Evolutionary conservation across 2,329 filamentous ascomycete genomes (phyloP).

Genomic region (Epichloe amarillans): DNA sequence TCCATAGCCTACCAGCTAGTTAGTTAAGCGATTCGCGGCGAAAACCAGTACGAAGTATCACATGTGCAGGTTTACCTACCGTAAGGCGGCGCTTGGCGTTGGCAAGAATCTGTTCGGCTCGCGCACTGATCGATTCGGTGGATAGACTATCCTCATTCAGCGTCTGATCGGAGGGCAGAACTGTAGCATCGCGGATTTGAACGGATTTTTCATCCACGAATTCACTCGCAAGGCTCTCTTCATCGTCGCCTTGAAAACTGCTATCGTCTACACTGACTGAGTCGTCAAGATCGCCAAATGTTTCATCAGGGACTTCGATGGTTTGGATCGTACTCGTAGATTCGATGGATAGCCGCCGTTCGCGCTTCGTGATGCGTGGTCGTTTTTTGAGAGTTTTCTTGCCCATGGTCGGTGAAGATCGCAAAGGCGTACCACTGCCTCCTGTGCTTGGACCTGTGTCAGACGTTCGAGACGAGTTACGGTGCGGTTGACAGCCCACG

Average conservation of each 20-base stretch:
- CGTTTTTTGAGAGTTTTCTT: constrained; percentile 30
- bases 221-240: constrained; percentile 49
- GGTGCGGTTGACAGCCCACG: constrained; percentile 27
- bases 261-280: constrained; percentile 48
- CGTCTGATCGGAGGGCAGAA: constrained; percentile 8
- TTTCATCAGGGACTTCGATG: constrained; percentile 28
- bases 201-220: constrained; percentile 33
- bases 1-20: constrained; percentile 63
- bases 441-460: constrained; percentile 14
- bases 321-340: constrained; percentile 48
- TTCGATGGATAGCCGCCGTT: constrained; percentile 42
- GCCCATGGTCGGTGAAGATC: constrained; percentile 33
- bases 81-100: constrained; percentile 84
- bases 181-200: constrained; percentile 9
- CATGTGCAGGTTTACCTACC: constrained; percentile 36
- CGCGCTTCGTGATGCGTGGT: constrained; percentile 28
- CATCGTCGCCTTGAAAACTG: constrained; percentile 53
- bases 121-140: constrained; percentile 61
- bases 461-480: constrained; percentile 23
- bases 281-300: constrained; percentile 51
- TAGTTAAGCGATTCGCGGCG: neutral
- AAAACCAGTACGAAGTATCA: neutral
- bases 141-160: constrained; percentile 47
- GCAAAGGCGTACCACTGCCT: constrained; percentile 20
- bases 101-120: constrained; percentile 80